Evolutionary conservation across 345 rosid species (phyloP).

Genomic region (Jatropha curcas): DNA sequence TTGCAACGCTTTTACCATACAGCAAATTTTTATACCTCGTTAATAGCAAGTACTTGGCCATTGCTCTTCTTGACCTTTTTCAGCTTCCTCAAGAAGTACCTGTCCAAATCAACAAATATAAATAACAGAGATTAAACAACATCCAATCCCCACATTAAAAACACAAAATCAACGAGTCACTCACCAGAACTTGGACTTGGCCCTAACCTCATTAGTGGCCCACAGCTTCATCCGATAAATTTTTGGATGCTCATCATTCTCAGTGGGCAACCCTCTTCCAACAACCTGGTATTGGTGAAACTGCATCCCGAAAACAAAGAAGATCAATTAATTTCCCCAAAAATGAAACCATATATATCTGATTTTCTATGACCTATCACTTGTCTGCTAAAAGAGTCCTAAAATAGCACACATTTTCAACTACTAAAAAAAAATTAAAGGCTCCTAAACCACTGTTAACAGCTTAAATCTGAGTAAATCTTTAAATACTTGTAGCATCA

Average conservation of each 20-base stretch:
- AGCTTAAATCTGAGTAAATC: too few relatives aligned
- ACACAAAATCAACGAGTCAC: not conserved
- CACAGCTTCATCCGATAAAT: slow-evolving; percentile 60
- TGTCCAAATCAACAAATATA: not conserved
- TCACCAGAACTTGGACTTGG: slow-evolving; percentile 64
- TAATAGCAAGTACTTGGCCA: slow-evolving; percentile 54
- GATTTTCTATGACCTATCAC: not conserved
- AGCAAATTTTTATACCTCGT: slow-evolving; percentile 39
- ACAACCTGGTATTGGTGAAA: slow-evolving; percentile 70
- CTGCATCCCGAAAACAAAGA: slow-evolving; percentile 21
- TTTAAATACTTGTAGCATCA: too few relatives aligned
- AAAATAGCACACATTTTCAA: too few relatives aligned
- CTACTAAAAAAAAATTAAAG: too few relatives aligned
- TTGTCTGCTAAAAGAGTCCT: too few relatives aligned
- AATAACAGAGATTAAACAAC: not conserved
- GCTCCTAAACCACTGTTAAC: too few relatives aligned
- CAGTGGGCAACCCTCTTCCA: slow-evolving; percentile 65
- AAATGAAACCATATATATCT: not conserved
- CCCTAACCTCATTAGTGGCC: slow-evolving; percentile 68
- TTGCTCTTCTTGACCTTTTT: slow-evolving; percentile 60
- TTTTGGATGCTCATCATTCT: slow-evolving; percentile 54
- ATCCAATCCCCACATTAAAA: not conserved
- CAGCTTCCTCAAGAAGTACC: slow-evolving; percentile 57
- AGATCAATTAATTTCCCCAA: not conserved
- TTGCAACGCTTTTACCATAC: too few relatives aligned